Evolutionary conservation across 1,284 basidiomycete genomes (phyloP).

Genomic region (Ustanciosporium gigantosporum): DNA sequence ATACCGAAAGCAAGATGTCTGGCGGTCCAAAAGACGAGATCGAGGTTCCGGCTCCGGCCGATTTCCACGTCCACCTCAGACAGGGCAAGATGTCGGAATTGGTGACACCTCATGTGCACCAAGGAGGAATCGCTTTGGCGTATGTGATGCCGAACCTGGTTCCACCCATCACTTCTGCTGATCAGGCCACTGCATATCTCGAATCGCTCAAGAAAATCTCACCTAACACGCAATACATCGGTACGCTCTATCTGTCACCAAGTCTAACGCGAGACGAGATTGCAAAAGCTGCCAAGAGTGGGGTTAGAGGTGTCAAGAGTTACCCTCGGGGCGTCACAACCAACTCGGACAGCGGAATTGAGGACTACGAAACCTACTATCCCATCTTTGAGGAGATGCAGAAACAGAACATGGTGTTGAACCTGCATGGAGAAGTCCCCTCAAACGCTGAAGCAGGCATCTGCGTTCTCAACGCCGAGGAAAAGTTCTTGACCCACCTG

Average conservation of each 20-base stretch:
- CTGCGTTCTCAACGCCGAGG: constrained; percentile 92
- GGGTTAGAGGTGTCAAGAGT: constrained; percentile 78
- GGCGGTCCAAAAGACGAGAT: constrained; percentile 17
- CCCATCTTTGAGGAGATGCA: constrained; percentile 94
- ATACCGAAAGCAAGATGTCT: background rate
- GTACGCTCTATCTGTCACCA: constrained; percentile 92
- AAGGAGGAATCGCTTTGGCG: constrained; percentile 86
- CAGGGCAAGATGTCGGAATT: constrained; percentile 77
- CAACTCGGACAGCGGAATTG: constrained; percentile 93
- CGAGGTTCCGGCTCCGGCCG: constrained; percentile 52
- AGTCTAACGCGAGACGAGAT: constrained; percentile 90
- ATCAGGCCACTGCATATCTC: constrained; percentile 81
- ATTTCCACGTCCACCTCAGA: constrained; percentile 93
- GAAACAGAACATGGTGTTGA: constrained; percentile 87
- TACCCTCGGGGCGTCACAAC: constrained; percentile 98
- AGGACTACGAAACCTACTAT: constrained; percentile 93
- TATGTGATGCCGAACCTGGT: constrained; percentile 99
- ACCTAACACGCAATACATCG: constrained; percentile 80
- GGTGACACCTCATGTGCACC: constrained; percentile 84
- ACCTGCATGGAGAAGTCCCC: constrained; percentile 95
- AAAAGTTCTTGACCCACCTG: constrained; percentile 85
- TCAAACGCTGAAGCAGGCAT: constrained; percentile 82
- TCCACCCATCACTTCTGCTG: constrained; percentile 85
- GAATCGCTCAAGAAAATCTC: constrained; percentile 75
- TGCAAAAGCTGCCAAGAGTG: constrained; percentile 69